Evolutionary conservation across 805 yeast species (phyloP), one percentile per base, ranked within the genome.

Genomic region (Hanseniaspora pseudoguilliermondii): DNA sequence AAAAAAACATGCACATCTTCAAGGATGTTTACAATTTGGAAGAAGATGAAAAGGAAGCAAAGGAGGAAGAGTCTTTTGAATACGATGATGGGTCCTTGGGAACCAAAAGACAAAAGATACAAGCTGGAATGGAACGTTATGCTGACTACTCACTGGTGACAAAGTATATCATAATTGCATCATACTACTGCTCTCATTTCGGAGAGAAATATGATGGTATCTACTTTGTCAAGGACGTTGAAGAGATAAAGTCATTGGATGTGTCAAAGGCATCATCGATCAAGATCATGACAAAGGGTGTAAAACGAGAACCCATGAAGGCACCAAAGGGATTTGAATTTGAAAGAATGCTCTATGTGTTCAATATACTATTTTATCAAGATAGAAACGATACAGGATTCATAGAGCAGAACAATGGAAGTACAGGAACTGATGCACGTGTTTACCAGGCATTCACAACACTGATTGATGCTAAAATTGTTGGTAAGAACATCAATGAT

Each of bases 401-500:
- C n/a, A 39, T 38, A 23, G 44, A 49, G 20, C 43, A 49, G 29
- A 49, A 49, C 34, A 27, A 49, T 15, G 43, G 52, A 5, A 16
- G 9, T 23, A 13, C n/a, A 9, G 56, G 56, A 7, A 35, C 56
- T 27, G 47, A 53, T 53, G 18, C 44, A 15, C 47, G 29, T 39
- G 32, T 41, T 23, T 32, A 40, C 16, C 21, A 18, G 13, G 21
- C 36, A 1, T 53, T 53, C 15, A 53, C 56, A 5, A 25, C 34
- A 2, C 32, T 53, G 3, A 39, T 53, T 9, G 49, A 43, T 7
- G 18, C 25, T 13, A 53, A 53, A 10, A 36, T 43, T 1, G 29
- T 53, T 20, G 56, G 50, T 21, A 53, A 53, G 23, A 53, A 53
- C 18, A 39, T 53, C 6, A 53, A 53, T 32, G 56, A 53, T 32